Evolutionary conservation across 768 basidiomycete species (phyloP).

Genomic region (Pulveroboletus frians): DNA sequence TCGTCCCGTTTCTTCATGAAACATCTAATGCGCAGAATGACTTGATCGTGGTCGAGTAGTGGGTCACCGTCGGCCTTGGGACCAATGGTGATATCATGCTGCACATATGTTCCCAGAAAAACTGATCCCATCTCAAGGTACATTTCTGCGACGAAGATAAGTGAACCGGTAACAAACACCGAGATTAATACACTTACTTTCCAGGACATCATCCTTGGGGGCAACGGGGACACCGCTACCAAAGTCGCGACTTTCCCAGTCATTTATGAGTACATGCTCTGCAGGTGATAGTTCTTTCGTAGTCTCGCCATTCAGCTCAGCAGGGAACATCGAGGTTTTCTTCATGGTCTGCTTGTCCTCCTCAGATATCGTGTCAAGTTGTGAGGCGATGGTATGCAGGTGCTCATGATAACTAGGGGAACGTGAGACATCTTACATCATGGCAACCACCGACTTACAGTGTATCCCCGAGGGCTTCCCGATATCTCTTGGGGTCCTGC

Average conservation of each 20-base stretch:
- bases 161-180: not conserved
- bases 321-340: constrained; percentile 7
- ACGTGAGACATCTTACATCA: constrained; percentile 1
- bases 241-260: constrained; percentile 12
- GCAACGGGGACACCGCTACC: constrained; percentile 3
- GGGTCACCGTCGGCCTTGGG: not conserved
- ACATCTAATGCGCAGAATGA: constrained; percentile 5
- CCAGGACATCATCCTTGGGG: constrained; percentile 5
- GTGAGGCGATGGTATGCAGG: constrained; percentile 10
- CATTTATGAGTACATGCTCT: constrained; percentile 7
- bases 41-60: not conserved
- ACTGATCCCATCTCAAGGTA: constrained; percentile 10
- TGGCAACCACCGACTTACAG: constrained; percentile 2
- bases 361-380: constrained; percentile 8
- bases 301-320: not conserved
- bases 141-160: constrained; percentile 3
- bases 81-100: not conserved
- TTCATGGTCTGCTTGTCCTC: constrained; percentile 10
- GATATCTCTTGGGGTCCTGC: constrained; percentile 4
- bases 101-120: constrained; percentile 9
- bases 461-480: not conserved
- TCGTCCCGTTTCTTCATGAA: constrained; percentile 13
- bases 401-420: constrained; percentile 10
- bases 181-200: constrained; percentile 5
- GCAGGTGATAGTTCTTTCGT: constrained; percentile 2